Evolutionary conservation across 164 flowering plant species (phyloP).

Genomic region (Stephania japonica): DNA sequence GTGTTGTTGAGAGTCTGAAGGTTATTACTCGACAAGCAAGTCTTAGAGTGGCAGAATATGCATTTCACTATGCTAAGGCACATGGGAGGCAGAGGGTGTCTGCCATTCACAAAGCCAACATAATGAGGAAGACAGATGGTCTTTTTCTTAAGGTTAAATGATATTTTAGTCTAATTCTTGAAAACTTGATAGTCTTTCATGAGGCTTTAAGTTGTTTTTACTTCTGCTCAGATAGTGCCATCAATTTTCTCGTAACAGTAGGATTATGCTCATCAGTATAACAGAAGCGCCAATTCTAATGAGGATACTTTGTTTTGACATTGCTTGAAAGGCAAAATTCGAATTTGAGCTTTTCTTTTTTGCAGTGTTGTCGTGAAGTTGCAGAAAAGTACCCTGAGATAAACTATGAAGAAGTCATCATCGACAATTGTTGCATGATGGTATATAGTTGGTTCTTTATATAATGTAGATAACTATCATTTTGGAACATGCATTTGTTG

Average conservation of each 20-base stretch:
- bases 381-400: slow-evolving; percentile 95
- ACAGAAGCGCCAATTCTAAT: neutral
- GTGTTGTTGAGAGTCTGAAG: slow-evolving; percentile 97
- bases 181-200: neutral
- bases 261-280: neutral
- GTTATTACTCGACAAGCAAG: slow-evolving; percentile 95
- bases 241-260: neutral
- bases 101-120: slow-evolving; percentile 98
- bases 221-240: neutral
- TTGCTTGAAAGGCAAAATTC: neutral
- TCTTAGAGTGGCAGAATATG: slow-evolving; percentile 94
- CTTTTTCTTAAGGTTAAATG: slow-evolving; percentile 77
- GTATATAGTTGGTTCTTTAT: slow-evolving; percentile 40
- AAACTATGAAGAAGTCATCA: slow-evolving; percentile 84
- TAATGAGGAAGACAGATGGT: slow-evolving; percentile 98
- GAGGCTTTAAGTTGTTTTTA: neutral
- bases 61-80: slow-evolving; percentile 87
- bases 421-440: slow-evolving; percentile 99
- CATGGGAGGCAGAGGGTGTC: slow-evolving; percentile 86
- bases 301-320: neutral
- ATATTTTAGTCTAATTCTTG: slow-evolving; percentile 3
- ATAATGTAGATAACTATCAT: no score
- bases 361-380: slow-evolving; percentile 95
- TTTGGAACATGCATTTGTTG: neutral
- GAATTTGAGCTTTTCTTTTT: slow-evolving; percentile 9